A percentile compares a stretch with the other conserved stretches of the same genome.
Conservation (phyloP, 352 stramenopile species). For the Phytophthora litchii region DNA sequence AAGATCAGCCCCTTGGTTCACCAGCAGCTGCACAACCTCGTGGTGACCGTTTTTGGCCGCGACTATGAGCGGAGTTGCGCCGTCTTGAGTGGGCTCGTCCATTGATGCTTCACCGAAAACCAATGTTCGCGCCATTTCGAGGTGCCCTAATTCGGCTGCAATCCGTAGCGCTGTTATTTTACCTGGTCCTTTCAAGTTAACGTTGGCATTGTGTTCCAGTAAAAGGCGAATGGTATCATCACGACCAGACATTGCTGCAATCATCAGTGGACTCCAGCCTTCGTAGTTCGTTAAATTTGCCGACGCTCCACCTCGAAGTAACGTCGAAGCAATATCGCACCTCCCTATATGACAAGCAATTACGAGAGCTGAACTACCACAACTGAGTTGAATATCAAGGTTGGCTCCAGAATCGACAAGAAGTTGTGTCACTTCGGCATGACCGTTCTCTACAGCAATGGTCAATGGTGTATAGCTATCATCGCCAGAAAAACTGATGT, state of each 20-base stretch:
- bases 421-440: constrained; percentile 7
- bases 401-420: constrained; percentile 11
- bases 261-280: constrained; percentile 13
- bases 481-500: neutral
- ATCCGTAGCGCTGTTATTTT: constrained; percentile 15
- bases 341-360: constrained; percentile 5
- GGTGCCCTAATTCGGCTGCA: constrained; percentile 5
- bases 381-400: constrained; percentile 6
- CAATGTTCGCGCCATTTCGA: constrained; percentile 7
- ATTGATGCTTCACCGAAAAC: constrained; percentile 5
- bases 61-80: constrained; percentile 10
- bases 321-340: neutral
- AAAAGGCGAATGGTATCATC: constrained; percentile 9
- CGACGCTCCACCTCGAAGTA: constrained; percentile 12
- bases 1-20: constrained; percentile 9
- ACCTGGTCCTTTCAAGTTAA: constrained; percentile 7
- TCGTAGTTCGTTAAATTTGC: constrained; percentile 8
- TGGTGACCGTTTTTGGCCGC: constrained; percentile 13
- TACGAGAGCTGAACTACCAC: constrained; percentile 5
- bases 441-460: neutral
- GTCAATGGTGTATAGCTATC: constrained; percentile 15
- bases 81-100: constrained; percentile 13
- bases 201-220: constrained; percentile 3
- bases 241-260: constrained; percentile 2
- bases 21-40: constrained; percentile 13